Evolutionary conservation across 208 protist genomes (phyloP), one percentile per base, ranked within the genome.

Genomic region (Acanthamoeba lenticulata): DNA sequence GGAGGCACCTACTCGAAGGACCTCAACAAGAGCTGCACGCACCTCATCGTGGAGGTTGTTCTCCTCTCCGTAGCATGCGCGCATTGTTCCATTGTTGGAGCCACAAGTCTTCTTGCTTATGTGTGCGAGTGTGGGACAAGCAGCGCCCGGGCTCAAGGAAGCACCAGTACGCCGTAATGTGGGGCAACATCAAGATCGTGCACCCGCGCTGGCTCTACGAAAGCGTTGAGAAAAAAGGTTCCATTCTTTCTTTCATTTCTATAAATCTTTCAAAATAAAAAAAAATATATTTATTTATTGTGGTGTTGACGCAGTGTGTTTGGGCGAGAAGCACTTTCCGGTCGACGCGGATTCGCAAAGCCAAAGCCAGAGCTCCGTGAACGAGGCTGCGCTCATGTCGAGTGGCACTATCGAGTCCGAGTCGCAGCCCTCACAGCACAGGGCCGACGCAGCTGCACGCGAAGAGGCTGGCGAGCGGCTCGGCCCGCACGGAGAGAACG

Each of bases 21-120:
- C 38, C 81, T 89, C 45, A 89, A 89, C 81, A 89, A 62, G 38
- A 40, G 36, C 29, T 89, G 81, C 81, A 89, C 81, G 21, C 81
- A 89, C 45, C 55, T 89, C 29, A 62, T 89, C 11, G 81, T 89
- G 34, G 81, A 89, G 81, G 81, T 89, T 62, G 7, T 1, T 2
- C 7, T n/a, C 27, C 32, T 0, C 57, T 52, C 9, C 47, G 5
- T 52, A 19, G 47, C 15, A 52, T 52, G 47, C 52, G 2, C 19
- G 52, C 52, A 3, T 21, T 60, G 9, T 19, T 49, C 45, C 45
- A 49, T 49, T 49, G 5, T 49, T 49, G 5, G 45, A 19, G 9
- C 9, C 45, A 15, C 15, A 49, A 5, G 45, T 5, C 9, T 5
- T 49, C 9, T 49, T 49, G 45, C 5, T 19, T 5, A 19, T 5